phyloP scores from a whole-genome alignment of 1,284 basidiomycete genomes.

The Fomitopsis palustris region DNA sequence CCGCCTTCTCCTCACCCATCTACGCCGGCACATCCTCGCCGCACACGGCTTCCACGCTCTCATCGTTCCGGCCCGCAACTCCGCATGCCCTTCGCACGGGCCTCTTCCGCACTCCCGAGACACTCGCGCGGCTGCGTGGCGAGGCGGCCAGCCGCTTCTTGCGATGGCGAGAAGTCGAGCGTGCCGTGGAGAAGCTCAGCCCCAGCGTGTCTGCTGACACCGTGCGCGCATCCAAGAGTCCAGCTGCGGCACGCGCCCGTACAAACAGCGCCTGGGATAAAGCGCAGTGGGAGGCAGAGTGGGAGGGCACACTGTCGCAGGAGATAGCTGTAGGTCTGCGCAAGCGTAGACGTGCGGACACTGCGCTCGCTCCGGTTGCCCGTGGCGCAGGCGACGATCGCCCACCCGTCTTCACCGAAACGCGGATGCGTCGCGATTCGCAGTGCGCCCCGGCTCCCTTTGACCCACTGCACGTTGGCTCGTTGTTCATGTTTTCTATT shows the following conservation, averaged over 20 bases:
- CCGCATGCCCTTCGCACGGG: constrained; percentile 49
- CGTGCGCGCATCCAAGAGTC: neutral
- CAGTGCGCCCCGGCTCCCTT: constrained; percentile 24
- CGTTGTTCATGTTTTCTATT: constrained; percentile 42
- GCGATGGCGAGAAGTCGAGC: constrained; percentile 65
- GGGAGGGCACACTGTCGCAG: constrained; percentile 52
- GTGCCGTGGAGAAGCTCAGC: constrained; percentile 34
- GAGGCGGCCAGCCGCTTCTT: constrained; percentile 69
- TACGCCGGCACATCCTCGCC: neutral
- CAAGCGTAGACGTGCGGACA: constrained; percentile 12
- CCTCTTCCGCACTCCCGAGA: constrained; percentile 59
- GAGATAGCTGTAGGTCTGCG: constrained; percentile 44
- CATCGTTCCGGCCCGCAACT: constrained; percentile 50
- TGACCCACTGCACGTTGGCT: constrained; percentile 48
- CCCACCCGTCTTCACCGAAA: constrained; percentile 1
- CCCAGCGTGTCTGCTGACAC: neutral
- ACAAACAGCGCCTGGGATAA: constrained; percentile 43
- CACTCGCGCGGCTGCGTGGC: constrained; percentile 47
- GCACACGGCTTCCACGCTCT: constrained; percentile 35
- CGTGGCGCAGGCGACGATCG: neutral
- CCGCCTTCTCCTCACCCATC: constrained; percentile 11
- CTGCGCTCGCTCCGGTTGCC: constrained; percentile 4
- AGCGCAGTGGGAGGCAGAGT: constrained; percentile 59
- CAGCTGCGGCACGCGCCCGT: neutral
- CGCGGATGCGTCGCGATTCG: constrained; percentile 6